These are phyloP conservation scores for Colletotrichum sp. DNA, from an alignment of 2,329 filamentous ascomycete species.

Conservation along the genomic window DNA sequence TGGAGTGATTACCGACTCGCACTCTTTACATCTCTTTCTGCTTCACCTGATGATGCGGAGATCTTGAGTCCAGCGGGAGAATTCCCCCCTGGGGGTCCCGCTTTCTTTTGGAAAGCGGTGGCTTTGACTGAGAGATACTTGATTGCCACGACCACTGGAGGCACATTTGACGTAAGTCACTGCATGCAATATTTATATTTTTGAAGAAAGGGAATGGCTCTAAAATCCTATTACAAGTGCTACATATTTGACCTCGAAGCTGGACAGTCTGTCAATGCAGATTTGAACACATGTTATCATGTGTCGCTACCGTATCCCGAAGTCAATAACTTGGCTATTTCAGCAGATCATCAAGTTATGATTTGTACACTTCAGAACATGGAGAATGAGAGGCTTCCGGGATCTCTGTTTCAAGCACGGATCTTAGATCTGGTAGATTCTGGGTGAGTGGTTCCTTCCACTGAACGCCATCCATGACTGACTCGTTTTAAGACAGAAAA, in stretches of 20 bases:
- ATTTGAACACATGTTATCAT: neutral
- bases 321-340: neutral
- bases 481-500: neutral
- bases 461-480: neutral
- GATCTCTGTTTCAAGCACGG: neutral
- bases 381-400: neutral
- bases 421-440: neutral
- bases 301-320: neutral
- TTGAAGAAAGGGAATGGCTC: fast-evolving
- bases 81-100: neutral
- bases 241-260: neutral
- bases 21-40: neutral
- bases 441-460: neutral
- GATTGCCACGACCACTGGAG: neutral
- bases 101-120: neutral
- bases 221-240: neutral
- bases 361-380: neutral
- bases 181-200: fast-evolving
- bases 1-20: neutral
- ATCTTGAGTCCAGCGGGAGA: neutral
- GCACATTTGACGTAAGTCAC: neutral
- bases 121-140: neutral
- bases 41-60: neutral
- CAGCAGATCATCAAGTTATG: neutral
- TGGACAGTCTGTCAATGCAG: neutral